Conservation (phyloP, 495 filamentous ascomycete species). For the Tuber calosporum region DNA sequence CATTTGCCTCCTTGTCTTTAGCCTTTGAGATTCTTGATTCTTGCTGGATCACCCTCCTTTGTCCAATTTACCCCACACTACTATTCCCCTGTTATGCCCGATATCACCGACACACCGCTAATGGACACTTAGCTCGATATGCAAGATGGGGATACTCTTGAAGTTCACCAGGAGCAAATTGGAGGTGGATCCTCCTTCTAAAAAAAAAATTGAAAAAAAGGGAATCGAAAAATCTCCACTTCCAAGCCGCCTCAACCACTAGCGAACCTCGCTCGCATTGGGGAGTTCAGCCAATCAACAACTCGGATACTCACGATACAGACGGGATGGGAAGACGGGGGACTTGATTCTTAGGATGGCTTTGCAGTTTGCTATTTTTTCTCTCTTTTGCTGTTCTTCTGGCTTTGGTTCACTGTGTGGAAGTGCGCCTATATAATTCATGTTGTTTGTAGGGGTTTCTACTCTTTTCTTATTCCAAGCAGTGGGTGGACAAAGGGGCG, state of each 20-base stretch:
- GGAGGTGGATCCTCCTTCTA: conserved; percentile 52
- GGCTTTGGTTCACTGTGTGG: conserved; percentile 12
- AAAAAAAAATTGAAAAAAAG: no score
- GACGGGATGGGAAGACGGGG: background rate
- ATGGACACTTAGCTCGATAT: conserved; percentile 68
- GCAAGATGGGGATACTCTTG: conserved; percentile 91
- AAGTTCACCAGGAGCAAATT: conserved; percentile 98
- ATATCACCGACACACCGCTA: background rate
- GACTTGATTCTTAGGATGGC: conserved; percentile 12
- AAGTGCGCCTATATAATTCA: background rate
- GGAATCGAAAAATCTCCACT: background rate
- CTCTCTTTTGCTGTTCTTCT: conserved; percentile 12
- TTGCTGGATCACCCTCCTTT: background rate
- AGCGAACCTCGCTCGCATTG: conserved; percentile 15
- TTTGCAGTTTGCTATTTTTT: conserved; percentile 33
- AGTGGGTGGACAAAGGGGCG: conserved; percentile 3
- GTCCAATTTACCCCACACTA: background rate
- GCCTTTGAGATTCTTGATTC: background rate
- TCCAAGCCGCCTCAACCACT: conserved; percentile 14
- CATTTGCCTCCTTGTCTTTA: background rate
- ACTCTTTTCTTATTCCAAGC: conserved; percentile 4
- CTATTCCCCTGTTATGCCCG: conserved; percentile 5
- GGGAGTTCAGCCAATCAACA: conserved; percentile 5
- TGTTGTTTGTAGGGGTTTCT: conserved; percentile 8
- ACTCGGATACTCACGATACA: background rate